phyloP scores from a whole-genome alignment of 2,329 filamentous ascomycete genomes.

The Botrytis galanthina region DNA sequence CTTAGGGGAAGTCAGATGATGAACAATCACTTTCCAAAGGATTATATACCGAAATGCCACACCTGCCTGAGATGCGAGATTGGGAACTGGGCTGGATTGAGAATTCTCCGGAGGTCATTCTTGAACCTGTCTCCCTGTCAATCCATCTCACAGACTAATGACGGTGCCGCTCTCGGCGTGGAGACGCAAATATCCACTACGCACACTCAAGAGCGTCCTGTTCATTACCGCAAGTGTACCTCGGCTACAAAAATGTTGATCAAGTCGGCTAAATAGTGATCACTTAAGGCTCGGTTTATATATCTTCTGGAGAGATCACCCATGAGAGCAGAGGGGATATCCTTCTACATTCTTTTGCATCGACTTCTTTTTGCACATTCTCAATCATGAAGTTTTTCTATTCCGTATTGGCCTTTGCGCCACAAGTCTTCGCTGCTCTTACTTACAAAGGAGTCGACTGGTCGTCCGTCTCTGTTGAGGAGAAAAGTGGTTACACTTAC shows the following conservation, averaged over 20 bases:
- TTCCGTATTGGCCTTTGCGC: slow-evolving; percentile 13
- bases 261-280: background rate
- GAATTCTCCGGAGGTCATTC: background rate
- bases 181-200: background rate
- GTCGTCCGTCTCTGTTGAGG: slow-evolving; percentile 64
- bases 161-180: background rate
- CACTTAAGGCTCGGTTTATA: background rate
- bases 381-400: slow-evolving; percentile 14
- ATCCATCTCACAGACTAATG: background rate
- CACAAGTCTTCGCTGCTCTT: slow-evolving; percentile 42
- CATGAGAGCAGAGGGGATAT: background rate
- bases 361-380: background rate
- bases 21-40: background rate
- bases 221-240: background rate
- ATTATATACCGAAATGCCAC: background rate
- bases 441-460: slow-evolving; percentile 68
- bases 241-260: background rate
- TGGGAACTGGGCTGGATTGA: background rate
- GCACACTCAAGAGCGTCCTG: background rate
- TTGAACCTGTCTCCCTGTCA: background rate
- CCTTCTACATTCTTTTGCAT: background rate
- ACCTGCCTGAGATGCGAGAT: background rate
- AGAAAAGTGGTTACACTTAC: slow-evolving; percentile 59
- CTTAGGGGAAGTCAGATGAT: background rate
- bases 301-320: background rate